Percentiles rank a stretch among this genome's conserved stretches.
These are phyloP conservation scores for Macrocybe gigantea DNA, from an alignment of 768 basidiomycete species.

Conservation along the genomic window DNA sequence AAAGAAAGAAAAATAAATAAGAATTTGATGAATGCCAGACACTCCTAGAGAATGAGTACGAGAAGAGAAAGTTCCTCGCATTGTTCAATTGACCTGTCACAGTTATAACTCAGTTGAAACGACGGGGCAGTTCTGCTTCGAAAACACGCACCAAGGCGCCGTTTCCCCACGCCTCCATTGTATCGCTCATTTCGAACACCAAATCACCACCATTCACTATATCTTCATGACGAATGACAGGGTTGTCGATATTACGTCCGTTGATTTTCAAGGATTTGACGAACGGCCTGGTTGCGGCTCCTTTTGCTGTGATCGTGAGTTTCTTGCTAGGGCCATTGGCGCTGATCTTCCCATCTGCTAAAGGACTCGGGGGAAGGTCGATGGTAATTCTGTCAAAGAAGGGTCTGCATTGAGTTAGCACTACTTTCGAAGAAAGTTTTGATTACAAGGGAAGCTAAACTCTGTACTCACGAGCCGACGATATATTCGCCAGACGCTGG, in stretches of 20 bases:
- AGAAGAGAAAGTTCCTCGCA: too few species aligned
- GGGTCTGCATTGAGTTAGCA: constrained; percentile 23
- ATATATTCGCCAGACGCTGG: constrained; percentile 73
- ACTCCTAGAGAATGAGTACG: too few species aligned
- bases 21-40: too few species aligned
- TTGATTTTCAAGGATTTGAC: constrained; percentile 56
- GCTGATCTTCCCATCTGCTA: background rate
- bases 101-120: too few species aligned
- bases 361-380: constrained; percentile 32
- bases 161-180: constrained; percentile 27
- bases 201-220: constrained; percentile 53
- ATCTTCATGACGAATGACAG: constrained; percentile 56
- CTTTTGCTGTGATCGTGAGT: constrained; percentile 49
- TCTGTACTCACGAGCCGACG: constrained; percentile 55
- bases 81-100: too few species aligned
- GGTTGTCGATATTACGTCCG: constrained; percentile 32
- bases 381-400: constrained; percentile 52
- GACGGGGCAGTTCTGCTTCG: too few species aligned
- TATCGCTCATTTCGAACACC: constrained; percentile 59
- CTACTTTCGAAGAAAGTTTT: background rate
- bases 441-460: background rate
- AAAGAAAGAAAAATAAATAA: too few species aligned
- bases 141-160: background rate
- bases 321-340: constrained; percentile 17
- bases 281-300: constrained; percentile 55